These are phyloP conservation scores for Wickerhamiella azymoides DNA, from an alignment of 805 yeast genomes.

Conservation along the genomic window DNA sequence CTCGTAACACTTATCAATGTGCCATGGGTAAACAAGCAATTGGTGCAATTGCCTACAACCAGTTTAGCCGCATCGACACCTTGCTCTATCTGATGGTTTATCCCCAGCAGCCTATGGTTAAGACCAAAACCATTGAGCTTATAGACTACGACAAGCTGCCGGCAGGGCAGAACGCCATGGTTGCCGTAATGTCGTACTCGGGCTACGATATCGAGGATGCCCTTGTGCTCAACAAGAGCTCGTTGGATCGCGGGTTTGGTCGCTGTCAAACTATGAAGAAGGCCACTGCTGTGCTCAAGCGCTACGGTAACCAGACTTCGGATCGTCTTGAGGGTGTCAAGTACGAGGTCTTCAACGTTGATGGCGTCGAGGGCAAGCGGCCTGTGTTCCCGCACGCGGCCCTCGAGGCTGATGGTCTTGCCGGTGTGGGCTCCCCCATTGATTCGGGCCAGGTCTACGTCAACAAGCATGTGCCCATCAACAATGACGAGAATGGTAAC, in stretches of 20 bases:
- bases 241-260: conserved; percentile 93
- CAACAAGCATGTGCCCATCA: conserved; percentile 77
- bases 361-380: conserved; percentile 32
- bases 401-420: conserved; percentile 88
- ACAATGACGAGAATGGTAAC: conserved; percentile 54
- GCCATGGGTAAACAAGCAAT: conserved; percentile 99
- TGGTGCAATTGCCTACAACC: conserved; percentile 97
- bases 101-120: conserved; percentile 99
- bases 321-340: conserved; percentile 89
- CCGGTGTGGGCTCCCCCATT: conserved; percentile 85
- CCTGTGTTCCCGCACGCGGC: conserved; percentile 80
- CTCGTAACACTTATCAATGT: conserved; percentile 85
- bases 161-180: conserved; percentile 98
- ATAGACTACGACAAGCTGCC: conserved; percentile 93
- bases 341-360: conserved; percentile 42
- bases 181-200: conserved; percentile 97
- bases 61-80: conserved; percentile 90
- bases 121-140: conserved; percentile 89
- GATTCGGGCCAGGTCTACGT: conserved; percentile 89
- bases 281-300: conserved; percentile 75
- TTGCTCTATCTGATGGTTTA: conserved; percentile 90
- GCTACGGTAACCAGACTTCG: conserved; percentile 86
- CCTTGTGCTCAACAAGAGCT: conserved; percentile 79
- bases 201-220: conserved; percentile 99
- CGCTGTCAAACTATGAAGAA: conserved; percentile 92